Conservation (phyloP, 805 yeast genomes). For the Brettanomyces custersianus region DNA sequence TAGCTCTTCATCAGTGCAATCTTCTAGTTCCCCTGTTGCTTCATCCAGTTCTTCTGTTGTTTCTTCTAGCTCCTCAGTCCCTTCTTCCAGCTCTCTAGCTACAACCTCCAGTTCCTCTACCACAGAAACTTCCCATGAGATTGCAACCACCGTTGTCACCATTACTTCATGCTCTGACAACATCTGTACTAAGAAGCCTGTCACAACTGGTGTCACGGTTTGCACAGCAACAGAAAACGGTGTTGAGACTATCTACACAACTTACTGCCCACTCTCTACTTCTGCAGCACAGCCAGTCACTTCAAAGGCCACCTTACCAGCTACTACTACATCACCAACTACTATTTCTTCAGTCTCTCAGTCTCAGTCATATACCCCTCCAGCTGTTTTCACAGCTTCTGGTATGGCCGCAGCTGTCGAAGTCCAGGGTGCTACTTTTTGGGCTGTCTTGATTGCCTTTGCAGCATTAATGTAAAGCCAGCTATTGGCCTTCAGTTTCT, state of each 20-base stretch:
- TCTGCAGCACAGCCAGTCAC: not conserved
- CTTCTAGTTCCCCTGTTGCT: not conserved
- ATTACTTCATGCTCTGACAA: conserved; percentile 1
- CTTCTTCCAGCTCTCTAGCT: not conserved
- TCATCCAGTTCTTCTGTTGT: not conserved
- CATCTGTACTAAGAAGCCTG: not conserved
- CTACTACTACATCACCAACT: too few species aligned
- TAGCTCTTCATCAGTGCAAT: not conserved
- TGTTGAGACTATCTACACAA: conserved; percentile 26
- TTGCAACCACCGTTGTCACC: conserved; percentile 2
- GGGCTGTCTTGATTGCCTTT: too few species aligned
- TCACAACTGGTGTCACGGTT: conserved; percentile 4
- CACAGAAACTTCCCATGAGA: too few species aligned
- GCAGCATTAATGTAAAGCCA: too few species aligned
- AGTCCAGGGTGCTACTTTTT: too few species aligned
- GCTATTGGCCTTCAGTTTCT: too few species aligned
- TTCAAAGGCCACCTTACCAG: too few species aligned
- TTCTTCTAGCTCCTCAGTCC: not conserved
- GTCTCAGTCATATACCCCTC: too few species aligned
- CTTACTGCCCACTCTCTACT: conserved; percentile 15
- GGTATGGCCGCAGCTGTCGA: too few species aligned
- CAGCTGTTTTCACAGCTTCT: too few species aligned
- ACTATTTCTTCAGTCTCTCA: too few species aligned
- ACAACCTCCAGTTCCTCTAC: too few species aligned
- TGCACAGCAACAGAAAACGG: conserved; percentile 25